Evolutionary conservation across 2,329 filamentous ascomycete genomes (phyloP).

Genomic region (Cercospora zeina): DNA sequence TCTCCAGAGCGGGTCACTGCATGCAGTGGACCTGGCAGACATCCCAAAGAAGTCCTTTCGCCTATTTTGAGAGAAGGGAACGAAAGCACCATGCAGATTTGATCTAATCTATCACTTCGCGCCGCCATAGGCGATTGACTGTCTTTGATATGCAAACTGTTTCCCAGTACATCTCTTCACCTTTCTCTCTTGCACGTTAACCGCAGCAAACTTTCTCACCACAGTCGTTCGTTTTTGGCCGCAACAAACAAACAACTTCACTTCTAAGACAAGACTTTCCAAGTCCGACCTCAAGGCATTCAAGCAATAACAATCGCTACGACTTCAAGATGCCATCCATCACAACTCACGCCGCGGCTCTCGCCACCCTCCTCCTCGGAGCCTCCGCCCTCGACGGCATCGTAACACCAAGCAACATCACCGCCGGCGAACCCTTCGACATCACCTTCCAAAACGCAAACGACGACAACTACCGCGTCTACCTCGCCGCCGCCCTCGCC

Average conservation of each 20-base stretch:
- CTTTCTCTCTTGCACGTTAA: neutral
- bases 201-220: conserved; percentile 8
- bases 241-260: neutral
- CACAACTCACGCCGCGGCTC: conserved; percentile 14
- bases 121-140: conserved; percentile 9
- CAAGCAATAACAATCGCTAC: neutral
- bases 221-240: conserved; percentile 20
- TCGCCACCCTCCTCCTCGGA: conserved; percentile 19
- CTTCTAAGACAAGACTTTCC: neutral
- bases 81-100: neutral
- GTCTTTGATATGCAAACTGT: conserved; percentile 5
- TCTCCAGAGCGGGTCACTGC: conserved; percentile 6
- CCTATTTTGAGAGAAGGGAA: conserved; percentile 10
- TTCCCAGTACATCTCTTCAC: neutral
- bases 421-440: conserved; percentile 35
- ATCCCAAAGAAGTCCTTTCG: conserved; percentile 1
- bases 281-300: neutral
- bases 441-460: conserved; percentile 39
- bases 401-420: conserved; percentile 32
- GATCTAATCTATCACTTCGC: neutral
- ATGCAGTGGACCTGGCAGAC: neutral
- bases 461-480: conserved; percentile 38
- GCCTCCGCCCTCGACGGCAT: conserved; percentile 34
- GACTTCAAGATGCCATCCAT: conserved; percentile 9
- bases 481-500: conserved; percentile 39